Conservation (phyloP, 1,284 basidiomycete species). For the Hymenochaete sp. region DNA sequence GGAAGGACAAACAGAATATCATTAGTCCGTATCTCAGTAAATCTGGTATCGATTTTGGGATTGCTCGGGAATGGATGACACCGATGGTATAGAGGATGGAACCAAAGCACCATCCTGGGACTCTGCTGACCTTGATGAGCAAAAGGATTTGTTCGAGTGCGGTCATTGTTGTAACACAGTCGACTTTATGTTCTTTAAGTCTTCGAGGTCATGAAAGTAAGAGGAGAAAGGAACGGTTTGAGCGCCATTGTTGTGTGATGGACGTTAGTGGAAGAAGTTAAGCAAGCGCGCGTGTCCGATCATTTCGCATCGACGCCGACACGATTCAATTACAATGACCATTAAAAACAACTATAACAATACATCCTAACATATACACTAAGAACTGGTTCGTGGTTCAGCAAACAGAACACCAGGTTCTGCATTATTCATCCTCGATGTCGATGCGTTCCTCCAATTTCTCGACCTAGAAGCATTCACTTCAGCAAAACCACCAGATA, state of each 20-base stretch:
- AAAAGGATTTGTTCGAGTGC: conserved; percentile 6
- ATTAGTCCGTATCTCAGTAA: conserved; percentile 16
- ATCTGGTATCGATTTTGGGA: conserved; percentile 15
- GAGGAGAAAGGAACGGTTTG: background rate
- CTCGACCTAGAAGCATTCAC: too few species aligned
- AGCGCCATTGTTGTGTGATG: background rate
- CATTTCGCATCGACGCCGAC: too few species aligned
- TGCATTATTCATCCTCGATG: too few species aligned
- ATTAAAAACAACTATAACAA: too few species aligned
- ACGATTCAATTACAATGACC: too few species aligned
- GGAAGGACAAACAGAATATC: conserved; percentile 20
- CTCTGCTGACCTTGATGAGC: conserved; percentile 19
- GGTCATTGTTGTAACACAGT: too few species aligned
- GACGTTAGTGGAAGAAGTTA: background rate
- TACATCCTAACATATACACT: too few species aligned
- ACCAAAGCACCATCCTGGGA: conserved; percentile 23
- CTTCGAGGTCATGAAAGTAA: background rate
- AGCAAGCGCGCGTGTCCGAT: too few species aligned
- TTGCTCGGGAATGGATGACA: conserved; percentile 20
- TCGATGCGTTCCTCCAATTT: too few species aligned
- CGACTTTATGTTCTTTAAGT: background rate
- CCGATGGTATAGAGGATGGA: conserved; percentile 24
- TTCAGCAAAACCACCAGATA: too few species aligned
- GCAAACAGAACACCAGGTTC: too few species aligned
- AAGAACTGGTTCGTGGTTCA: too few species aligned